phyloP scores from a whole-genome alignment of 352 stramenopile genomes.

The Pythium myriotylum region DNA sequence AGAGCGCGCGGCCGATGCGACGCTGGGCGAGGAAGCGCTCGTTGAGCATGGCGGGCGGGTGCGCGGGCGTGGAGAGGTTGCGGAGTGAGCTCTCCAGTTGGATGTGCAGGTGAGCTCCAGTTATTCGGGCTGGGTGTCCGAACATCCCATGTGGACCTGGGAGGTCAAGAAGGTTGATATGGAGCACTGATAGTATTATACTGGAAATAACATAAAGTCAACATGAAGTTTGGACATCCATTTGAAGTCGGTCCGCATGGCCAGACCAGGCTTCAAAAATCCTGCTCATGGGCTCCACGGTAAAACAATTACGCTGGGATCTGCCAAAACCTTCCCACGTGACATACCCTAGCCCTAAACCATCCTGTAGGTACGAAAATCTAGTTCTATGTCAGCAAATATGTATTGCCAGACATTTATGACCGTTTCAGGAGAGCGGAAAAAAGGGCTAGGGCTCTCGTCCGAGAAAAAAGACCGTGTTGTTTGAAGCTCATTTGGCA shows the following conservation, averaged over 20 bases:
- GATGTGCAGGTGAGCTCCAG: not conserved
- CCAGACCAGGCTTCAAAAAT: no score
- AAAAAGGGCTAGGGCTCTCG: no score
- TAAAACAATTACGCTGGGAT: conserved; percentile 11
- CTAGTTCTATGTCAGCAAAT: no score
- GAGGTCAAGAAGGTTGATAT: no score
- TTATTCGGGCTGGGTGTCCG: not conserved
- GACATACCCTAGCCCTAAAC: conserved; percentile 5
- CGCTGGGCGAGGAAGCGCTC: conserved; percentile 8
- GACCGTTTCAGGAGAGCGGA: no score
- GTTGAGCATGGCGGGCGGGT: conserved; percentile 10
- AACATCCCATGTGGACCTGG: not conserved
- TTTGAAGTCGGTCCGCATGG: no score
- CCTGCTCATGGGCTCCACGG: not conserved
- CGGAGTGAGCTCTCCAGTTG: not conserved
- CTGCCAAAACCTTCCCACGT: conserved; percentile 7
- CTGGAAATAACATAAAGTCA: no score
- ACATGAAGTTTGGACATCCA: no score
- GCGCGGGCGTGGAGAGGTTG: not conserved
- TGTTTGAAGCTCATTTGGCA: no score
- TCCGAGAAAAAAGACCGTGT: no score
- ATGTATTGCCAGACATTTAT: no score
- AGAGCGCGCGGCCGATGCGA: conserved; percentile 40
- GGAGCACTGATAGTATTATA: no score
- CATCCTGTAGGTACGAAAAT: not conserved